These are phyloP conservation scores for Globisporangium paroecandrum DNA, from an alignment of 352 stramenopile species.

Conservation along the genomic window DNA sequence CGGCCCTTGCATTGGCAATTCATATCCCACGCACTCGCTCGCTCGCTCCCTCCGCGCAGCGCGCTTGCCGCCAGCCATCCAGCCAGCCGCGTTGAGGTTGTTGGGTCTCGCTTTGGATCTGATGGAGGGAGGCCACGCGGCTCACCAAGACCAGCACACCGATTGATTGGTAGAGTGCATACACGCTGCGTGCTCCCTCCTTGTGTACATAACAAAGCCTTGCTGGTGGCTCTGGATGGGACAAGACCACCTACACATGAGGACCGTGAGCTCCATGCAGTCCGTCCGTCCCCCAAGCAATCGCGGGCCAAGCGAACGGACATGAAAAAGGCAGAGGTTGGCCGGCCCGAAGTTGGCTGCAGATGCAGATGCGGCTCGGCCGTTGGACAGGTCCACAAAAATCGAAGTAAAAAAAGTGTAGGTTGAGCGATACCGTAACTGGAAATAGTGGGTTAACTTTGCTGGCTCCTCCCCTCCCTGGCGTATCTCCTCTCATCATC, in stretches of 20 bases:
- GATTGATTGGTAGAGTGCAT: neutral
- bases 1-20: neutral
- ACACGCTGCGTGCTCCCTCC: neutral
- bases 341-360: neutral
- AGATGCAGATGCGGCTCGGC: neutral
- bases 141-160: neutral
- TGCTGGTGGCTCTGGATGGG: neutral
- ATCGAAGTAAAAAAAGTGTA: conserved; percentile 13
- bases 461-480: neutral
- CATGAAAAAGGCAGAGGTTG: neutral
- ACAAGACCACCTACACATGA: neutral
- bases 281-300: neutral
- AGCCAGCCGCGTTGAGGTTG: neutral
- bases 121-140: neutral
- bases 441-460: conserved; percentile 13
- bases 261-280: neutral
- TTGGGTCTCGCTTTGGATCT: neutral
- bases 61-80: neutral
- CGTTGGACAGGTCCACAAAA: conserved; percentile 8
- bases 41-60: neutral
- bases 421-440: conserved; percentile 12
- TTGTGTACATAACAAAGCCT: neutral
- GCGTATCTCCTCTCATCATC: neutral
- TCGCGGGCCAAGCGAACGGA: neutral
- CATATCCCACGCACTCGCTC: neutral